Evolutionary conservation across 257 asterid species (phyloP), one percentile per base, ranked within the genome.

Genomic region (Capsicum chinense): DNA sequence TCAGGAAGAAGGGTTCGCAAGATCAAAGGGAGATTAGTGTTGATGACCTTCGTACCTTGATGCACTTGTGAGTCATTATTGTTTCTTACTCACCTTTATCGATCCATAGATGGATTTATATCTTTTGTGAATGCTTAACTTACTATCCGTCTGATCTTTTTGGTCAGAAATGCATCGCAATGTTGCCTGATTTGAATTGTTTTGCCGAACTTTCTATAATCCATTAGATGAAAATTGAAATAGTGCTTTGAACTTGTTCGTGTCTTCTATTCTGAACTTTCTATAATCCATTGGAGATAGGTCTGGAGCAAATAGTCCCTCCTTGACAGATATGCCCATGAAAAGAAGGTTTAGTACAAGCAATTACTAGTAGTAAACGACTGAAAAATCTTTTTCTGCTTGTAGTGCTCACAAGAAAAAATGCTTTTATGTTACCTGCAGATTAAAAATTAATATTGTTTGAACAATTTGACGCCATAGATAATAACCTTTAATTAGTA

Each of bases 11-110:
- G 85, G 87, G 92, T 5, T 47, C 88, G 10, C 91, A 86, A 59
- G 92, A 88, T 21, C 89, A 82, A 56, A 90, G 89, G 88, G 97
- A 93, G 86, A 87, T 95, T 35, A 90, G 88, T 74, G 85, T 86
- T 37, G 93, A 90, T 56, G 99, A 95, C 84, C 95, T 95, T 7
- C 83, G 89, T 60, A 87, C 92, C 62, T 86, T 95, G 91, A 92
- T 95, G 96, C 87, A 89, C 84, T 85, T 93, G 91, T 92, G 90
- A 87, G 83, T 80, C 48, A 33, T 39, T 21, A 10, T 66, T 67
- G 8, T 35, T 82, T 64, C 57, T 80, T 56, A 11, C 44, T 26
- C 17, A 7, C 70, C 17, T 33, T 67, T 67, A 68, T 68, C 14
- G 54, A 68, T 7, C 33, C 21, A 12, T 54, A 54, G 82, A 26